Percentiles rank a stretch among this genome's conserved stretches.
phyloP scores from a whole-genome alignment of 2,329 filamentous ascomycete genomes.

The Diaporthe helianthi region DNA sequence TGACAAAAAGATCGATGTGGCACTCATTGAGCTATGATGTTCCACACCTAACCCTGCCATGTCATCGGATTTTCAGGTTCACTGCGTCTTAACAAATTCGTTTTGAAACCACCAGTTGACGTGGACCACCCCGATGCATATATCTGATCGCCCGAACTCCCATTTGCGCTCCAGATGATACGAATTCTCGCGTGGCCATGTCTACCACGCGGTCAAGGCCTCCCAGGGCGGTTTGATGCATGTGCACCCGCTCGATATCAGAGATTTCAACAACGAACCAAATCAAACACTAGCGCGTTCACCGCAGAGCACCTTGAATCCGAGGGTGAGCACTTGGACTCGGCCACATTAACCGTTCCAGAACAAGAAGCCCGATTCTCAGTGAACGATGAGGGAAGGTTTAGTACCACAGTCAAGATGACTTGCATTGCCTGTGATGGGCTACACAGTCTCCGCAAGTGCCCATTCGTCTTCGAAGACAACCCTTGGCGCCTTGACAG shows the following conservation, averaged over 20 bases:
- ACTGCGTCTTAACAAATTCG: too few relatives aligned
- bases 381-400: accelerated
- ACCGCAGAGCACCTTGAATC: neutral
- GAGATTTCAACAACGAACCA: neutral
- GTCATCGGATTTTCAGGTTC: too few relatives aligned
- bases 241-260: neutral
- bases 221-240: neutral
- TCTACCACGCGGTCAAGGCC: neutral
- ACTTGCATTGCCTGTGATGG: neutral
- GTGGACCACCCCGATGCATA: neutral
- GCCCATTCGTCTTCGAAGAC: neutral
- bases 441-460: accelerated
- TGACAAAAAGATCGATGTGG: too few relatives aligned
- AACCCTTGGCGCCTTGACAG: neutral
- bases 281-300: neutral
- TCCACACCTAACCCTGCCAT: neutral
- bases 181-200: neutral
- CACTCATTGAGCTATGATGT: too few relatives aligned
- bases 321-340: neutral
- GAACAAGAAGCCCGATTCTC: neutral
- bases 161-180: neutral
- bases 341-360: neutral
- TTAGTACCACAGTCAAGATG: accelerated
- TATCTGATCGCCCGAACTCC: neutral
- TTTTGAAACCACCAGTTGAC: neutral